Base-by-base conservation (phyloP, 306 rosid genomes). In the Ochetophila trinervis region DNA sequence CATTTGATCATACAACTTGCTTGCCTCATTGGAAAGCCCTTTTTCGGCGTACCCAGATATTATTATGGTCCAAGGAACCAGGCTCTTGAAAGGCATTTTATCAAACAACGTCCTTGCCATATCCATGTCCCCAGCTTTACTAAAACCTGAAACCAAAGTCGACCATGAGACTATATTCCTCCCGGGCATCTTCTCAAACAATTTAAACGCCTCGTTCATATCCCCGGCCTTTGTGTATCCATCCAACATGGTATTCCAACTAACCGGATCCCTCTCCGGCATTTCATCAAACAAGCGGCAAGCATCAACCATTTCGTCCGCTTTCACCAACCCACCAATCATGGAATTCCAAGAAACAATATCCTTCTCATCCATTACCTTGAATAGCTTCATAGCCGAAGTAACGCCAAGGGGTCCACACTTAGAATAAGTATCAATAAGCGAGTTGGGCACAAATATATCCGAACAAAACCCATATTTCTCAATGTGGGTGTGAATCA, bases 221-320 rank as follows among this genome's bases (percentile, higher is more conserved):
- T 71, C 70, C 8, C 92, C 92, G 1, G 67, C 87, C 79, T 87
- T 92, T 0, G 48, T 81, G 61, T 75, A 82, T 45, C 82, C 95
- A 76, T 87, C 96, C 67, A 92, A 71, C 72, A 92, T 84, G 0
- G 91, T 85, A 70, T 92, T 92, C 96, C 96, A 89, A 74, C 96
- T 87, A 64, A 88, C 89, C 66, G 53, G 17, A 76, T 92, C 98
- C 65, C 84, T 85, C 6, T 15, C 70, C 2, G 95, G 88, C 93
- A 92, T 92, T 83, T 80, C 87, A 58, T 80, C 90, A 47, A 90
- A 90, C 84, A 90, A 6, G 32, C 37, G 66, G 56, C 77, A 80
- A 5, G 95, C 91, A 42, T 80, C 77, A 12, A 66, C 68, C 58
- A 82, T 35, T 50, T 82, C 84, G 0, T 84, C 83, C 5, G 76